Percentiles rank a stretch among this genome's conserved stretches.
Conservation (phyloP, 2,329 filamentous ascomycete genomes). For the Xylaria sp. region DNA sequence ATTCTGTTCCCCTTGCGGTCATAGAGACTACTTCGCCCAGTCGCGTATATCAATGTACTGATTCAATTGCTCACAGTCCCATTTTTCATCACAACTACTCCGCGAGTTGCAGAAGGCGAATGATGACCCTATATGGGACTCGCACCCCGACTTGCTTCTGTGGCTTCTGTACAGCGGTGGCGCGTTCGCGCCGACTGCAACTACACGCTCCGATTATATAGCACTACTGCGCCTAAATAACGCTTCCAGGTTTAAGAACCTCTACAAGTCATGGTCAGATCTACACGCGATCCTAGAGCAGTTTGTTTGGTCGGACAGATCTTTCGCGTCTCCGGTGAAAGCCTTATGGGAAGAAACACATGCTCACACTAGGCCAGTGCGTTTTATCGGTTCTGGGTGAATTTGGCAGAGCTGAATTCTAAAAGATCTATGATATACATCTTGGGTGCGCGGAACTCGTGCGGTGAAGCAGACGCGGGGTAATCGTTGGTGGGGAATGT, state of each 20-base stretch:
- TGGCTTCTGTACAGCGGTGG: slow-evolving; percentile 49
- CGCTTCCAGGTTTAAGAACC: slow-evolving; percentile 17
- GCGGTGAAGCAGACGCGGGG: no score
- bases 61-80: slow-evolving; percentile 33
- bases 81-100: slow-evolving; percentile 43
- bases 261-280: slow-evolving; percentile 42
- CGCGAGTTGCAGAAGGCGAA: slow-evolving; percentile 39
- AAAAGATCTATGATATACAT: no score
- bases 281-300: slow-evolving; percentile 40
- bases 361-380: neutral
- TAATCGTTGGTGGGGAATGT: no score
- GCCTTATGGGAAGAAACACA: slow-evolving; percentile 43
- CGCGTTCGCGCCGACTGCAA: slow-evolving; percentile 43
- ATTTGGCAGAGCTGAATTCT: no score
- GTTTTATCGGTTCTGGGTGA: no score
- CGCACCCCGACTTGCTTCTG: slow-evolving; percentile 41
- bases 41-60: slow-evolving; percentile 14
- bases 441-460: no score
- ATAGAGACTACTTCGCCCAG: no score
- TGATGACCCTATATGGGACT: slow-evolving; percentile 42
- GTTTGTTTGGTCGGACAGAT: slow-evolving; percentile 50
- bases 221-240: slow-evolving; percentile 34
- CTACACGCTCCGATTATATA: slow-evolving; percentile 40
- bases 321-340: slow-evolving; percentile 41
- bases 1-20: neutral